Base-by-base conservation (phyloP, 345 rosid species). In the Populus euphratica region DNA sequence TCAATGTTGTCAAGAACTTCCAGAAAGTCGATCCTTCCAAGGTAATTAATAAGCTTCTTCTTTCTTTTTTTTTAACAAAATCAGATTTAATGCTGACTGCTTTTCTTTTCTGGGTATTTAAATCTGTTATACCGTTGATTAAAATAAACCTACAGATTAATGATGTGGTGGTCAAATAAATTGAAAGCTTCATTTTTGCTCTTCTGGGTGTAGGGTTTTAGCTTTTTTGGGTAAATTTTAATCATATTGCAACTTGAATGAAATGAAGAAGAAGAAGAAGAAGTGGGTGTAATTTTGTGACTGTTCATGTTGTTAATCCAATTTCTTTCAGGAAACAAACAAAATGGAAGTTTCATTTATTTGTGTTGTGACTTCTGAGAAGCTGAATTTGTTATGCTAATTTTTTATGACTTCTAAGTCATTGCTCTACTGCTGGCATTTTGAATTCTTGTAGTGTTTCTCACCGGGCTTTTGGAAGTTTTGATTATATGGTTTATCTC, bases 21-120 rank as follows among this genome's bases (percentile, higher is more conserved):
- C 90, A 90, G 85, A 91, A 89, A 85, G 93, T 94, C 39, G 97
- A 96, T 77, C 94, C 97, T 72, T 90, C 97, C 38, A 92, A 94
- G 99, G 98, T 94, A 78, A 25, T 25, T 2, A 5, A 21, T 41
- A 41, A 10, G 44, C 44, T 41, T 41, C 13, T 41, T 41, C 3
- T 25, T 25, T 38, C 69, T 6, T 23, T 65, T 75, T 33, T 33
- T 33, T 33, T 25, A 33, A 33, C 35, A 33, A 33, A 33, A 73
- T 49, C 2, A 6, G 20, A 13, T 4, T 29, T 38, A 16, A 3
- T 33, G 6, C 33, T 31, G 18, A 13, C 47, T 44, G 44, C 14
- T 31, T 49, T 36, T 71, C 18, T 3, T 43, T 25, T n/a, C 1
- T 29, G 35, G 16, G 41, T 68, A 44, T 4, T 44, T 44, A 13